A percentile compares a stretch with the other conserved stretches of the same genome.
These are phyloP conservation scores for Kluyveromyces marxianus DNA, from an alignment of 1,139 yeast species.

Conservation along the genomic window DNA sequence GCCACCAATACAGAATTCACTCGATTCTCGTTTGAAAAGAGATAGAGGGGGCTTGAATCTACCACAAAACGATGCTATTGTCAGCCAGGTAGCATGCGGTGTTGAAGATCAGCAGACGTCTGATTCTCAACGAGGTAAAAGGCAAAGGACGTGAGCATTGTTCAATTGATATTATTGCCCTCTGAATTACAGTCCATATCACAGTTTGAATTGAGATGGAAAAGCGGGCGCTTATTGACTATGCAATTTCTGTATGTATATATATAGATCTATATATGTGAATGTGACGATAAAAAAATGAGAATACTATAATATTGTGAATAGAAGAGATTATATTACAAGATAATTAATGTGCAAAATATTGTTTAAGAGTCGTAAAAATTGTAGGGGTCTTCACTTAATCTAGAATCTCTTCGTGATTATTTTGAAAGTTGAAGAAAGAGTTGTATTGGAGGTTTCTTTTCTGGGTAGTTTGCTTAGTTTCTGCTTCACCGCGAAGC, in stretches of 20 bases:
- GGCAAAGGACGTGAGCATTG: too few species aligned
- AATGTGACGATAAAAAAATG: too few species aligned
- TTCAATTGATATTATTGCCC: too few species aligned
- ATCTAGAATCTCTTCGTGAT: background rate
- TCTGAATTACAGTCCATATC: too few species aligned
- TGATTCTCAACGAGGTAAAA: background rate
- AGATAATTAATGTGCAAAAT: too few species aligned
- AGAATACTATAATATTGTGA: too few species aligned
- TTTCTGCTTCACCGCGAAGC: conserved; percentile 5
- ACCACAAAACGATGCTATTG: too few species aligned
- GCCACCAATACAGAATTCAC: background rate
- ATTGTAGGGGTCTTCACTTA: background rate
- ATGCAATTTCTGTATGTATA: too few species aligned
- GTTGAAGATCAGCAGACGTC: background rate
- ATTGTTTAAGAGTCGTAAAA: background rate
- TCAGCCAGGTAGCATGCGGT: background rate
- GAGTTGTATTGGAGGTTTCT: background rate
- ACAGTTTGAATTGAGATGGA: too few species aligned
- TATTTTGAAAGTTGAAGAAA: background rate
- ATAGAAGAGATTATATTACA: too few species aligned
- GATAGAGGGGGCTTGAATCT: background rate
- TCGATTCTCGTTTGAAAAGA: background rate
- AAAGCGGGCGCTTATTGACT: too few species aligned
- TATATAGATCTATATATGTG: too few species aligned
- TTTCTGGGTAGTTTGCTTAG: conserved; percentile 1